These are phyloP conservation scores for Tylopilus rubrobrunneus DNA, from an alignment of 768 basidiomycete genomes.

Conservation along the genomic window DNA sequence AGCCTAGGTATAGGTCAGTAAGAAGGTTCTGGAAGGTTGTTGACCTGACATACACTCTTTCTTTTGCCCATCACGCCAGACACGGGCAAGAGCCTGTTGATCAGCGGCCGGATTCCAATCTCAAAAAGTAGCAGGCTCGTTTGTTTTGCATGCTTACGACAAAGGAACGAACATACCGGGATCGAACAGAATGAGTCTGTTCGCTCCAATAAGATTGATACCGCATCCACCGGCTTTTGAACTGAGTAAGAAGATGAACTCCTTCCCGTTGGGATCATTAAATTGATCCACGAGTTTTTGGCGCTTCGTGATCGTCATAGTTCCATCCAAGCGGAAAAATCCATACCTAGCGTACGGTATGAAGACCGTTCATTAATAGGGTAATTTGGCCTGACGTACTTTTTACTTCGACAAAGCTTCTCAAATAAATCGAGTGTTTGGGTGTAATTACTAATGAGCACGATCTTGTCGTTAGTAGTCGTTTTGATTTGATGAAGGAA, in stretches of 20 bases:
- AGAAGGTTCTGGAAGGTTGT: background rate
- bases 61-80: conserved; percentile 99
- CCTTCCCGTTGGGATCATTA: conserved; percentile 88
- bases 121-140: conserved; percentile 25
- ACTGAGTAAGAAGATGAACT: conserved; percentile 91
- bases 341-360: conserved; percentile 59
- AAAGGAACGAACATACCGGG: conserved; percentile 54
- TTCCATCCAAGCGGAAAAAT: conserved; percentile 91
- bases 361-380: background rate
- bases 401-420: conserved; percentile 79
- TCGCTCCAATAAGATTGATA: conserved; percentile 96
- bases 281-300: conserved; percentile 97
- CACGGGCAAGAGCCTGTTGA: conserved; percentile 96
- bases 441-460: conserved; percentile 95
- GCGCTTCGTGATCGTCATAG: conserved; percentile 86
- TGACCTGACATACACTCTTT: conserved; percentile 78
- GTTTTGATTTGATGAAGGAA: conserved; percentile 81
- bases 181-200: conserved; percentile 92
- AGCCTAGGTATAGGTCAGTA: conserved; percentile 49
- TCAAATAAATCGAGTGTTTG: conserved; percentile 94
- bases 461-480: conserved; percentile 90
- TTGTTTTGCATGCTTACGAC: background rate
- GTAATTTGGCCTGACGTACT: conserved; percentile 43
- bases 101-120: conserved; percentile 99
- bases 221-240: conserved; percentile 96